Conservation (phyloP, 179 eudicot genomes). For the Sideroxylon spinosum region DNA sequence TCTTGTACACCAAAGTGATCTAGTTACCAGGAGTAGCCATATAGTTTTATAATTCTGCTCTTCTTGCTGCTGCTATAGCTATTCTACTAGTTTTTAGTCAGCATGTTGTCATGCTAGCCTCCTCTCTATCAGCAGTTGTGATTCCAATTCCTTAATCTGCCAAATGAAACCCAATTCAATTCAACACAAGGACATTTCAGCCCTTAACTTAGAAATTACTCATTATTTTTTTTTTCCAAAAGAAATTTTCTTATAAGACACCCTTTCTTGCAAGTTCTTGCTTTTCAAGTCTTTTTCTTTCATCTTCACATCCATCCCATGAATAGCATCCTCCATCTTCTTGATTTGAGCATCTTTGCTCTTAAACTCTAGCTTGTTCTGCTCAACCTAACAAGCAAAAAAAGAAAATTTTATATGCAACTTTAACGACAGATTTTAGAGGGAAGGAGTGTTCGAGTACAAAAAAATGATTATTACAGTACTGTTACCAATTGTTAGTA, state of each 20-base stretch:
- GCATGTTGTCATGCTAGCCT: slow-evolving; percentile 89
- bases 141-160: slow-evolving; percentile 87
- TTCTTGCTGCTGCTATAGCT: slow-evolving; percentile 51
- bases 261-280: slow-evolving; percentile 60
- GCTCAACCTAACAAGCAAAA: slow-evolving; percentile 53
- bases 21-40: too few species aligned
- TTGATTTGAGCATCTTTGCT: slow-evolving; percentile 71
- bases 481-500: slow-evolving; percentile 74
- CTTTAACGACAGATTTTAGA: neutral
- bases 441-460: neutral
- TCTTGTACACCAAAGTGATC: too few species aligned
- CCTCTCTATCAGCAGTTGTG: slow-evolving; percentile 80
- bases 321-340: slow-evolving; percentile 74
- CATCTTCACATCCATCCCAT: slow-evolving; percentile 62
- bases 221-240: neutral
- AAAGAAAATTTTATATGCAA: neutral
- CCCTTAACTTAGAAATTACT: too few species aligned
- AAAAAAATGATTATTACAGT: neutral
- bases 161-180: slow-evolving; percentile 3
- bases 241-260: neutral
- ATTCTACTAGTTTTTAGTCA: slow-evolving; percentile 68
- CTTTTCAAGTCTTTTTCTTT: slow-evolving; percentile 82
- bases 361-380: slow-evolving; percentile 68
- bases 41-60: slow-evolving; percentile 28
- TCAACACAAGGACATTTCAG: too few species aligned